Percentiles rank a stretch among this genome's conserved stretches.
Evolutionary conservation across 129 eudicot species (phyloP).

Genomic region (Centrapalus pauciflorus): DNA sequence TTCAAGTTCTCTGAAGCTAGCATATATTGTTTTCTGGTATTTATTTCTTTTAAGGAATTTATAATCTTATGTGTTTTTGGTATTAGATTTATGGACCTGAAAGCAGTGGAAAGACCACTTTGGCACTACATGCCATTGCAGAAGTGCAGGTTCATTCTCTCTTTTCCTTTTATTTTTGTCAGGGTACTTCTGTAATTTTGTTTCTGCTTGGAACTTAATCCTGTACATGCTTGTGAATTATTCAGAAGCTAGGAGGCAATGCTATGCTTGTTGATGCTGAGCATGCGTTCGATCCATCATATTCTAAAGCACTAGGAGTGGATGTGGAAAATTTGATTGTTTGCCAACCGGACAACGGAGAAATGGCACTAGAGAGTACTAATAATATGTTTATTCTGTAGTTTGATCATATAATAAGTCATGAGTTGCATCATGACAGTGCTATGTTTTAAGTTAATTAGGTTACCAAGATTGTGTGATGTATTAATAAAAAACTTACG

Average conservation of each 20-base stretch:
- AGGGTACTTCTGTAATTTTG: not conserved
- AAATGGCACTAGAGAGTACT: conserved; percentile 98
- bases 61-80: conserved; percentile 5
- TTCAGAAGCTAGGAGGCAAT: conserved; percentile 88
- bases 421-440: conserved; percentile 12
- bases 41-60: not conserved
- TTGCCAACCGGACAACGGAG: conserved; percentile 98
- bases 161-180: conserved; percentile 1
- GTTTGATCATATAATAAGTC: conserved; percentile 12
- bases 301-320: conserved; percentile 93
- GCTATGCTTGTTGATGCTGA: conserved; percentile 99
- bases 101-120: conserved; percentile 98
- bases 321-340: conserved; percentile 96
- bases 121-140: conserved; percentile 96
- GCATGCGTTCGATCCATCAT: conserved; percentile 97
- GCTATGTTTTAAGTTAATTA: not conserved
- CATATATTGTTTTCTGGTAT: not conserved
- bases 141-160: conserved; percentile 81
- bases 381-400: conserved; percentile 16
- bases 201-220: not conserved
- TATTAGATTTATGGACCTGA: conserved; percentile 96
- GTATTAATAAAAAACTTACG: conserved; percentile 2
- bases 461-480: conserved; percentile 2
- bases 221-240: not conserved
- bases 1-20: not conserved